Evolutionary conservation across 805 yeast species (phyloP).

Genomic region (Yarrowia bubula): DNA sequence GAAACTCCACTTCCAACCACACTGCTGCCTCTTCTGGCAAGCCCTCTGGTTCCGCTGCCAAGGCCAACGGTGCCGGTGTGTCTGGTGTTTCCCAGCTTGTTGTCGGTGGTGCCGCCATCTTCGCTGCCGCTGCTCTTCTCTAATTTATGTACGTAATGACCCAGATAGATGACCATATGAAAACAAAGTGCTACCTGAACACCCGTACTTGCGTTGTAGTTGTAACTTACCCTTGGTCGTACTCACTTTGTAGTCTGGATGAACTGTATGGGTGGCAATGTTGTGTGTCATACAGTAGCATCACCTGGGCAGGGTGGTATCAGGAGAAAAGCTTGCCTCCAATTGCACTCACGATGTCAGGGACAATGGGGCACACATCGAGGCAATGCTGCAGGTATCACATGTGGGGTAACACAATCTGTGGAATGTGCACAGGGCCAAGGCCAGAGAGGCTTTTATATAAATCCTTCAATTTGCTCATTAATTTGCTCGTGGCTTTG

Average conservation of each 20-base stretch:
- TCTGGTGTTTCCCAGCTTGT: constrained; percentile 19
- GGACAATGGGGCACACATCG: too few relatives aligned
- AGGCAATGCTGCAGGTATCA: neutral
- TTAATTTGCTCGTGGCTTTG: constrained; percentile 12
- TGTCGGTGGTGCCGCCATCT: constrained; percentile 18
- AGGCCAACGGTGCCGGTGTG: constrained; percentile 14
- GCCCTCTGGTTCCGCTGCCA: constrained; percentile 4
- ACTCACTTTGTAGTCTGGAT: too few relatives aligned
- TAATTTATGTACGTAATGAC: constrained; percentile 20
- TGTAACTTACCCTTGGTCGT: too few relatives aligned
- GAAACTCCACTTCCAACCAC: constrained; percentile 11
- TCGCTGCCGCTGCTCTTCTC: constrained; percentile 24
- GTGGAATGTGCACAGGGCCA: neutral
- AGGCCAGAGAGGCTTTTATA: neutral
- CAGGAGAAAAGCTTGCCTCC: too few relatives aligned
- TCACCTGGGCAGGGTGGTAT: too few relatives aligned
- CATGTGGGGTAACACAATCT: neutral
- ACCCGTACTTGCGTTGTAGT: too few relatives aligned
- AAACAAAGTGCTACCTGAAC: neutral
- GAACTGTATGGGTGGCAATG: too few relatives aligned
- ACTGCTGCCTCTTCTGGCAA: neutral
- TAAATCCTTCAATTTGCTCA: neutral
- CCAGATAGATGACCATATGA: neutral
- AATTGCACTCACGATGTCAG: too few relatives aligned
- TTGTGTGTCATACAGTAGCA: too few relatives aligned